These are phyloP conservation scores for Lophiostoma macrostomum DNA, from an alignment of 495 filamentous ascomycete species.

Conservation along the genomic window DNA sequence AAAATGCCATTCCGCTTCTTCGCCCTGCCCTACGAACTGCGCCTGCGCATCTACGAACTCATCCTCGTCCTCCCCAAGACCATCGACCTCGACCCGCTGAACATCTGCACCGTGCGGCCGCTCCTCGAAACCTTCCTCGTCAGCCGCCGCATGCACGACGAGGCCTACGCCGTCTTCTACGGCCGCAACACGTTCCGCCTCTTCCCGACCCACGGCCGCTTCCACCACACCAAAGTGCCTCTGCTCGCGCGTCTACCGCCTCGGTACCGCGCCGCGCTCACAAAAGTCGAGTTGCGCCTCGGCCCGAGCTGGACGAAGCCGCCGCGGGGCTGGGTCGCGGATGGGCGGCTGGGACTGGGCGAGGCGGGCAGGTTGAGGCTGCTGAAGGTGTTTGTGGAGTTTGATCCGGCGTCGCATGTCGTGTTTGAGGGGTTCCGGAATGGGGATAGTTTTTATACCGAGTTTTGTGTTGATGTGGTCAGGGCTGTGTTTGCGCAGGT, in stretches of 20 bases:
- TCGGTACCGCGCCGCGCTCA: slow-evolving; percentile 63
- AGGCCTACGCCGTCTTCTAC: slow-evolving; percentile 74
- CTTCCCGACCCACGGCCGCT: slow-evolving; percentile 69
- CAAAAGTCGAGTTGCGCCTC: slow-evolving; percentile 69
- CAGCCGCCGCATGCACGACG: slow-evolving; percentile 63
- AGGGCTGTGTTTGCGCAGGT: slow-evolving; percentile 56
- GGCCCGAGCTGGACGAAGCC: slow-evolving; percentile 79
- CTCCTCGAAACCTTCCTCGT: slow-evolving; percentile 61
- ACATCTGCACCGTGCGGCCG: slow-evolving; percentile 55
- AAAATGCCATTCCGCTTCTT: slow-evolving; percentile 66
- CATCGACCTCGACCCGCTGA: slow-evolving; percentile 69
- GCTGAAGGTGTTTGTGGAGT: slow-evolving; percentile 74
- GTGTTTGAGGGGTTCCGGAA: slow-evolving; percentile 70
- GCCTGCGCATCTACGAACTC: slow-evolving; percentile 64
- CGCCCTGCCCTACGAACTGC: slow-evolving; percentile 73
- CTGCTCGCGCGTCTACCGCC: slow-evolving; percentile 63
- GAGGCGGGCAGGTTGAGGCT: slow-evolving; percentile 64
- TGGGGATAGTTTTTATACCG: slow-evolving; percentile 68
- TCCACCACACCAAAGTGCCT: slow-evolving; percentile 60
- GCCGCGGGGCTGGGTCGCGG: slow-evolving; percentile 69
- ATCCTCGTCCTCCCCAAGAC: slow-evolving; percentile 55
- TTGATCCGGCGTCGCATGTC: slow-evolving; percentile 65
- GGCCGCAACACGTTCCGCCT: slow-evolving; percentile 71
- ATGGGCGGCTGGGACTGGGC: slow-evolving; percentile 58
- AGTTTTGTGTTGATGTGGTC: slow-evolving; percentile 62